Conservation (phyloP, 495 filamentous ascomycete species). For the Trichoderma asperelloides region DNA sequence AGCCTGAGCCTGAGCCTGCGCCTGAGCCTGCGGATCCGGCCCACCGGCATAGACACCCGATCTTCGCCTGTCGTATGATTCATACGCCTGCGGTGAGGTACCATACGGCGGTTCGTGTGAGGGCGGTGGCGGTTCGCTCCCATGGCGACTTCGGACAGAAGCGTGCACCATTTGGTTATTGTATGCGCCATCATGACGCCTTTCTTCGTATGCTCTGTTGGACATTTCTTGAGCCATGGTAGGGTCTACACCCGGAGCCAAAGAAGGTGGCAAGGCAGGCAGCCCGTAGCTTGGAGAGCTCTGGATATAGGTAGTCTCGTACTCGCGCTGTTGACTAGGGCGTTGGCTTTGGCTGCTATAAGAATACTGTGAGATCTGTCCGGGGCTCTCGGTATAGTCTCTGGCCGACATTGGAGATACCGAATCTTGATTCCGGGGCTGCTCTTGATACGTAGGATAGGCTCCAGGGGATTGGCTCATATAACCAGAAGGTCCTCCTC, state of each 20-base stretch:
- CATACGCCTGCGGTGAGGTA: slow-evolving; percentile 11
- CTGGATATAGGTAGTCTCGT: slow-evolving; percentile 21
- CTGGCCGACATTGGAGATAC: not conserved
- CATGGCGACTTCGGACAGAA: slow-evolving; percentile 30
- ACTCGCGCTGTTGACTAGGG: slow-evolving; percentile 23
- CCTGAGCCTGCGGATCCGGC: slow-evolving; percentile 27
- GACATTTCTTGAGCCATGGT: slow-evolving; percentile 46
- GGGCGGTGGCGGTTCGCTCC: slow-evolving; percentile 25
- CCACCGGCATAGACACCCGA: slow-evolving; percentile 47
- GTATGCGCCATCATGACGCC: slow-evolving; percentile 32
- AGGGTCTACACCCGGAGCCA: slow-evolving; percentile 63
- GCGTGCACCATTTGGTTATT: slow-evolving; percentile 28
- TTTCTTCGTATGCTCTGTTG: slow-evolving; percentile 41
- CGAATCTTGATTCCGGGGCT: not conserved
- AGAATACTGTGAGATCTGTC: slow-evolving; percentile 10
- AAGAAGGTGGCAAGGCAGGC: slow-evolving; percentile 51
- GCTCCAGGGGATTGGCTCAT: slow-evolving; percentile 10
- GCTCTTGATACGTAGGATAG: not conserved
- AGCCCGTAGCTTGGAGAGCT: slow-evolving; percentile 25
- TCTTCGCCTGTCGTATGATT: slow-evolving; percentile 18
- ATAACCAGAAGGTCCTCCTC: slow-evolving; percentile 12
- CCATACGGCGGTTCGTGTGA: slow-evolving; percentile 21
- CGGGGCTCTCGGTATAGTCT: slow-evolving; percentile 13
- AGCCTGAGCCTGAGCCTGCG: slow-evolving; percentile 20
- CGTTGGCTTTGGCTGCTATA: slow-evolving; percentile 18